phyloP scores from a whole-genome alignment of 352 stramenopile genomes.

The Pythium apleroticum region DNA sequence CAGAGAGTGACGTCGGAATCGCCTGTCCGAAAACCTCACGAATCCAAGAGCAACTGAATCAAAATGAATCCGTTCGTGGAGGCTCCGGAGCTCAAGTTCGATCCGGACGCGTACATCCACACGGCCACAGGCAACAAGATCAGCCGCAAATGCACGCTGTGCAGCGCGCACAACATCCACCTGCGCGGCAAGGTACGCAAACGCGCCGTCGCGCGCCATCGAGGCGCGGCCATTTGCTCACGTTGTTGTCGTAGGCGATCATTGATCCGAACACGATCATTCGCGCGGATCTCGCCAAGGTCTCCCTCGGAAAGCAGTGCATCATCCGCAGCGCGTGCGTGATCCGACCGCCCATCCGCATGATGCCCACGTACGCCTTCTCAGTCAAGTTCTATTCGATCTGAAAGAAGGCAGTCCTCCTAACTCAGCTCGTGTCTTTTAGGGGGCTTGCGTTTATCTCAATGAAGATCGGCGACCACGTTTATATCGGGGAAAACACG shows the following conservation, averaged over 20 bases:
- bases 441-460: conserved; percentile 82
- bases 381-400: background rate
- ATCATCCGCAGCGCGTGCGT: conserved; percentile 71
- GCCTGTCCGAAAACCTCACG: background rate
- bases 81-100: conserved; percentile 28
- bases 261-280: conserved; percentile 71
- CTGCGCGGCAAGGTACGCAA: conserved; percentile 59
- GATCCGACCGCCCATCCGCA: conserved; percentile 64
- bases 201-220: too few relatives aligned
- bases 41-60: background rate
- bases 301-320: conserved; percentile 81
- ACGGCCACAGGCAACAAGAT: conserved; percentile 45
- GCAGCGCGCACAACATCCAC: conserved; percentile 48
- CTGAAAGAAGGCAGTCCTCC: background rate
- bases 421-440: background rate
- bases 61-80: conserved; percentile 40
- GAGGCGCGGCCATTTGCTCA: background rate
- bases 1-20: background rate
- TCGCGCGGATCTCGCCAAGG: conserved; percentile 79
- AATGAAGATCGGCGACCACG: conserved; percentile 80
- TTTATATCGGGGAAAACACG: conserved; percentile 72
- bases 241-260: conserved; percentile 45
- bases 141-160: conserved; percentile 39
- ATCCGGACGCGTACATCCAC: conserved; percentile 38
- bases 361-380: conserved; percentile 55